Evolutionary conservation across 108 stramenopile species (phyloP).

Genomic region (Cyclotella baltica): DNA sequence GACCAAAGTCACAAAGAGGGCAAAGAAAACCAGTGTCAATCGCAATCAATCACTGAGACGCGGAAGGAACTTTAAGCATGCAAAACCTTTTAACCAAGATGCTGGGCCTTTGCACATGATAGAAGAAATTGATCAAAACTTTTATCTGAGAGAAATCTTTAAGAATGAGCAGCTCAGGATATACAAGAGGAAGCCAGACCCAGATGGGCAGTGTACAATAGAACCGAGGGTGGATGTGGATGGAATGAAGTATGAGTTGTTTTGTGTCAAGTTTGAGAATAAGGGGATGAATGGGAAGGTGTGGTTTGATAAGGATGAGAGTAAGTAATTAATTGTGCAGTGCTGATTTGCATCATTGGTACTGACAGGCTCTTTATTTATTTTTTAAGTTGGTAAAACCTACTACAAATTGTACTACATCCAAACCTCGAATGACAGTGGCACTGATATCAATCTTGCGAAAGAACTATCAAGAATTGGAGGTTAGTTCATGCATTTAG

Average conservation of each 20-base stretch:
- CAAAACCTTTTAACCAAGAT: too few relatives aligned
- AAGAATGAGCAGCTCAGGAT: background rate
- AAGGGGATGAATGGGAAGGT: background rate
- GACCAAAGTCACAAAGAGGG: background rate
- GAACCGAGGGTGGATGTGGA: background rate
- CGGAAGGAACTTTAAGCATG: too few relatives aligned
- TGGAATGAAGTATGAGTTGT: background rate
- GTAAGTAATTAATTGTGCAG: background rate
- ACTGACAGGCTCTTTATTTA: background rate
- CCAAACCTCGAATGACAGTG: background rate
- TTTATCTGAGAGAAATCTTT: background rate
- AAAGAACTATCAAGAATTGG: conserved; percentile 7
- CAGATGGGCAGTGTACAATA: background rate
- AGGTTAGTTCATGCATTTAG: background rate
- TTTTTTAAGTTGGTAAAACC: conserved; percentile 3
- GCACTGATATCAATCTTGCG: background rate
- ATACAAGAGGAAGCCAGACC: background rate
- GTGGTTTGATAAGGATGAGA: background rate
- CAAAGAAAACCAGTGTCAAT: background rate
- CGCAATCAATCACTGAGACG: too few relatives aligned
- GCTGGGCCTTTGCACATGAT: too few relatives aligned
- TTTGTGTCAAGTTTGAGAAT: background rate
- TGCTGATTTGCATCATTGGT: background rate
- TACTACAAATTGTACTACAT: conserved; percentile 19
- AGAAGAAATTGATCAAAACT: too few relatives aligned